phyloP scores from a whole-genome alignment of 2,329 filamentous ascomycete species.

The Zymoseptoria passerinii region DNA sequence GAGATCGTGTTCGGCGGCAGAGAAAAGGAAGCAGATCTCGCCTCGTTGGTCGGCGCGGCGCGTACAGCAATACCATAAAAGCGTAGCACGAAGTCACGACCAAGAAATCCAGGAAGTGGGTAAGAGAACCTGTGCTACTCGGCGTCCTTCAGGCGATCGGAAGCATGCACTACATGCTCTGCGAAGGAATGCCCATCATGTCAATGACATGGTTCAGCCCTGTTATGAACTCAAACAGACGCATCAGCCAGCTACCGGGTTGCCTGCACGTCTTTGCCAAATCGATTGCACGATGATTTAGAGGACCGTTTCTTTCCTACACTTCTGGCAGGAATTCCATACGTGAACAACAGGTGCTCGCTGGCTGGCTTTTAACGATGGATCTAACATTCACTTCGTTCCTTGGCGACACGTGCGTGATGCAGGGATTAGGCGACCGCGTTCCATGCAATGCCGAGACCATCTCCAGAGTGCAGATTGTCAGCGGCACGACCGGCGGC shows the following conservation, averaged over 20 bases:
- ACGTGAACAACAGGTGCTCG: too few species aligned
- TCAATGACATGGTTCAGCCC: too few species aligned
- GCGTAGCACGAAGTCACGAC: neutral
- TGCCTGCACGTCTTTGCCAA: too few species aligned
- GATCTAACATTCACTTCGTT: neutral
- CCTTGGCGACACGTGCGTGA: neutral
- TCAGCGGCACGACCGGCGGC: too few species aligned
- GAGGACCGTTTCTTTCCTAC: too few species aligned
- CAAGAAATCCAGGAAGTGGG: neutral
- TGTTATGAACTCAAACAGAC: too few species aligned
- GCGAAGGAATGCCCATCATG: too few species aligned
- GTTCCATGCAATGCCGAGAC: neutral
- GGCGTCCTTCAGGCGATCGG: too few species aligned
- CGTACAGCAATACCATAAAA: neutral
- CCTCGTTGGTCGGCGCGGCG: neutral
- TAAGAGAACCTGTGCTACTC: neutral
- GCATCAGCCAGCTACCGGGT: too few species aligned
- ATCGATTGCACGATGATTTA: too few species aligned
- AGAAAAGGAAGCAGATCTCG: neutral
- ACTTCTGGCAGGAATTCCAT: too few species aligned
- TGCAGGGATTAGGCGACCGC: neutral
- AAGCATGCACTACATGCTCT: too few species aligned
- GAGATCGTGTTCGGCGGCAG: neutral
- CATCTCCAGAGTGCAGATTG: neutral
- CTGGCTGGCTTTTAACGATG: neutral